Conservation (phyloP, 208 protist species). For the Leishmania martiniquensis region DNA sequence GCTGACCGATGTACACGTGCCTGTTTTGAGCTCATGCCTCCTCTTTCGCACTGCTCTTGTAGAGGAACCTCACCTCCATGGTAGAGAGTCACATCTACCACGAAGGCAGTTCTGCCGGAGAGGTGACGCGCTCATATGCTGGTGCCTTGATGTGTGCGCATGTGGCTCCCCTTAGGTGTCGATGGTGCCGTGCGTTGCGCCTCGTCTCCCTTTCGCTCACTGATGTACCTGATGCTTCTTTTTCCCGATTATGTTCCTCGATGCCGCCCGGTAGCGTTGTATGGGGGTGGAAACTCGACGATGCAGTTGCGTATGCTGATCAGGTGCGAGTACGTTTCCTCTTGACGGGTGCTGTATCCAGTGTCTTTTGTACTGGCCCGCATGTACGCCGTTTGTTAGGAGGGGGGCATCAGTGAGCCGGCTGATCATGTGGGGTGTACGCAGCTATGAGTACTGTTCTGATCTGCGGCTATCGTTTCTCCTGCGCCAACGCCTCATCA, state of each 20-base stretch:
- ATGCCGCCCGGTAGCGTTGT: not conserved
- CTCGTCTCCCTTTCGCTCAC: not conserved
- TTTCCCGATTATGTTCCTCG: not conserved
- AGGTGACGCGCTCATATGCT: not conserved
- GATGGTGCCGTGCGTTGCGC: not conserved
- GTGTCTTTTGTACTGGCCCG: not conserved
- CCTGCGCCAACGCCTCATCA: not conserved
- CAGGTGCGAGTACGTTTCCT: not conserved
- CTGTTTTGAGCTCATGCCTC: not conserved
- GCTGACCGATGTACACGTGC: not conserved
- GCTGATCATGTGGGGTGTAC: not conserved
- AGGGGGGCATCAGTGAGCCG: not conserved
- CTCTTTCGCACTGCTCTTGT: not conserved
- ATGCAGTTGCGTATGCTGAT: not conserved
- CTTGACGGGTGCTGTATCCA: not conserved
- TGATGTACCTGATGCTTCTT: not conserved
- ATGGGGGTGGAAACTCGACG: not conserved
- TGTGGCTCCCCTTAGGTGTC: not conserved
- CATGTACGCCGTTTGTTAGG: not conserved
- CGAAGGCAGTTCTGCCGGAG: not conserved
- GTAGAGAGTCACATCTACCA: not conserved
- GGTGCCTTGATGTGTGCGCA: not conserved
- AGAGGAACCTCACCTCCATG: not conserved
- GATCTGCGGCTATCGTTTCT: not conserved
- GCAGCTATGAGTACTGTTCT: not conserved